Evolutionary conservation across 1,284 basidiomycete genomes (phyloP), one percentile per base, ranked within the genome.

Genomic region (Earliella scabrosa): DNA sequence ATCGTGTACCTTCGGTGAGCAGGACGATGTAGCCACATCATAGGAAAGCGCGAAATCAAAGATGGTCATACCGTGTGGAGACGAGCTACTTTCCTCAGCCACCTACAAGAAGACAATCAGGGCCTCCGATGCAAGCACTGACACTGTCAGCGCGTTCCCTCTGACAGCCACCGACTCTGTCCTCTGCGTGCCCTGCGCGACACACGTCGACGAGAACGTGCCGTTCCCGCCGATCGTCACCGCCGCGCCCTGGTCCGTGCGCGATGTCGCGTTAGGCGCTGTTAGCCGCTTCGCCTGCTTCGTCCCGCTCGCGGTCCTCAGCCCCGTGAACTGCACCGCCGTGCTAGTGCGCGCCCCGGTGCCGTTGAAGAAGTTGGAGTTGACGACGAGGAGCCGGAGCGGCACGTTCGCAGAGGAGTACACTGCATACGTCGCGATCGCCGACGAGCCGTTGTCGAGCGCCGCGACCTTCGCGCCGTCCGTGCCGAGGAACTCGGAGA

Each of bases 221-320:
- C 69, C 66, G 20, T 68, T 68, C 5, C 73, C 74, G 10, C 74
- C 75, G 52, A 78, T 77, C 27, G 76, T 76, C 11, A 76, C 73
- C n/a, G 61, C 60, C 18, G 67, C 69, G 14, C 73, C 74, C 53
- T 72, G 62, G 43, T 75, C 72, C 16, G 71, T 68, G 27, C 67
- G 64, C 27, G 73, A 67, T 4, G 68, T 71, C 21, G 76, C 74
- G 40, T 60, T 64, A 10, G 70, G 72, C 21, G 75, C 76, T 3
- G 76, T 77, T 41, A 78, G 53, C 35, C 76, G 58, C 55, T 74
- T 73, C 46, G 68, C 70, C 24, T 63, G 63, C 45, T 60, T 63
- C 18, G 64, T 65, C 8, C 67, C 66, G 31, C 40, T 53, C 5
- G 54, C 36, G 14, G 63, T 61, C 29, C 58, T 46, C 9, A 76